Evolutionary conservation across 495 filamentous ascomycete genomes (phyloP), one percentile per base, ranked within the genome.

Genomic region (Penicillium turbatum): DNA sequence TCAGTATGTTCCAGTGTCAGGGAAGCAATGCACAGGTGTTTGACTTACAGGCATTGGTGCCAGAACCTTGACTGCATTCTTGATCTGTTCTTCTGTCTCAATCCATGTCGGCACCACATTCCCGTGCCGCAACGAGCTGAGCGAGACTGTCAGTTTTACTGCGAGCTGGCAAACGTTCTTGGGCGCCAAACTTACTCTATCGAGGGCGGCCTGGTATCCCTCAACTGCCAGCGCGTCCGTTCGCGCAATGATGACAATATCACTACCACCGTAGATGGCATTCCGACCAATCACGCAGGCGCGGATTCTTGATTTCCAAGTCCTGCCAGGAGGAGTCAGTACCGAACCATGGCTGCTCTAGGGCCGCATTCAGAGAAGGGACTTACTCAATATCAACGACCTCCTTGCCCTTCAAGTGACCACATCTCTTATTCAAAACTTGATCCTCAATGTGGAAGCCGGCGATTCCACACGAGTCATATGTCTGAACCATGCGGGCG

Each of bases 391-490:
- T 32, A 9, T 32, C 30, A 2, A 86, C 81, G n/a, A 86, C 65
- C 30, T 77, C 68, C 56, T 87, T 87, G 29, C 79, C 74, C 0
- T 41, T 48, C 9, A 83, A 66, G 44, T 82, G 79, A 6, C 80
- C 81, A 63, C 80, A 82, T 7, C 79, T 81, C 60, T 86, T 86
- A 35, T 68, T 77, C 31, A 64, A 62, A 10, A 83, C 72, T 61
- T 86, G 82, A 71, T 86, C 83, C 66, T 87, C 84, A 51, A 86
- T 73, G 52, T 86, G 82, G 39, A 86, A 68, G 10, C 73, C 84
- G 0, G 84, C 83, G 2, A 86, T 78, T 27, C 81, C 81, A 13
- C 77, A 70, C 6, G 68, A 68, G 31, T 77, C 75, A 61, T 85
- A 86, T 41, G 75, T 67, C 54, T 72, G 63, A n/a, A 82, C 73